These are phyloP conservation scores for Suillus luteus DNA, from an alignment of 768 basidiomycete genomes.

Conservation along the genomic window DNA sequence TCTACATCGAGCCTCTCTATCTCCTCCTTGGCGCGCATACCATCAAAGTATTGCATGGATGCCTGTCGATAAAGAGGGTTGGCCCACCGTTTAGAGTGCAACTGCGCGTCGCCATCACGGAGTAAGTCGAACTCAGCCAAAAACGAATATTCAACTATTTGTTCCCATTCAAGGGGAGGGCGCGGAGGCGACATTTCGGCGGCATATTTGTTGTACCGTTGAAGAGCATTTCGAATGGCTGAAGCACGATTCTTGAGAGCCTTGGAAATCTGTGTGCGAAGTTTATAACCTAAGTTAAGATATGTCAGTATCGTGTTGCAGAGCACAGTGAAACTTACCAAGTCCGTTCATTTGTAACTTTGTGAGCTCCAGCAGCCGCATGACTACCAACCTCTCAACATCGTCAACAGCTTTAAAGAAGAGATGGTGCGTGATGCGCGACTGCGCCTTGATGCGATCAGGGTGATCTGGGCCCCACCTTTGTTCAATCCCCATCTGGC, in stretches of 20 bases:
- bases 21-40: conserved; percentile 27
- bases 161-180: background rate
- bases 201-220: background rate
- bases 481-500: background rate
- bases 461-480: background rate
- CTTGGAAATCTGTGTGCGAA: background rate
- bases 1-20: conserved; percentile 26
- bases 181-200: background rate
- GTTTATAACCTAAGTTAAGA: background rate
- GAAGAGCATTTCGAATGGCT: background rate
- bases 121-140: background rate
- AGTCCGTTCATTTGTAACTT: background rate
- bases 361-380: background rate
- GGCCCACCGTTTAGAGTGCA: background rate
- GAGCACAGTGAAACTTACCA: background rate
- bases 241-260: background rate
- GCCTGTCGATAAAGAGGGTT: background rate
- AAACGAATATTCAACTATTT: background rate
- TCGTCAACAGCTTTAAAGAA: background rate
- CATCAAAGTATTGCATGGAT: conserved; percentile 19
- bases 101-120: background rate
- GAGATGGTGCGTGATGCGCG: background rate
- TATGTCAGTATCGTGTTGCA: background rate
- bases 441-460: background rate
- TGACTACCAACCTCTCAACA: background rate